phyloP scores from a whole-genome alignment of 2,329 filamentous ascomycete species.

The Sporothrix pallida region DNA sequence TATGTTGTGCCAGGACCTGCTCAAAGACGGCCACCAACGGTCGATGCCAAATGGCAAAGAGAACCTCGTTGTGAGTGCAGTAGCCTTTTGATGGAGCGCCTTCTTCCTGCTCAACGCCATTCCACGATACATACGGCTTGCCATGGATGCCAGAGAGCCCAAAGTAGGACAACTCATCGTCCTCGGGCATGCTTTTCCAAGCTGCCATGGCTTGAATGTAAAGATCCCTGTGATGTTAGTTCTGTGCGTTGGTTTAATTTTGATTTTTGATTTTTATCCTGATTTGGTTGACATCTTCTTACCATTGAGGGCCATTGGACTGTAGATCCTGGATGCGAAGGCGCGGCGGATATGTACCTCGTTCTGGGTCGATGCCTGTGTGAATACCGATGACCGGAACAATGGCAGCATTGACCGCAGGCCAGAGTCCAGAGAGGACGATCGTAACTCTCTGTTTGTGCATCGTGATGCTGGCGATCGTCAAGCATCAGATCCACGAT shows the following conservation, averaged over 20 bases:
- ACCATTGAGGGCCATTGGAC: conserved; percentile 48
- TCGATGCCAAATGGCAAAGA: conserved; percentile 59
- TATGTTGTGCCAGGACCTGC: conserved; percentile 55
- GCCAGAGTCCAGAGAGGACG: neutral
- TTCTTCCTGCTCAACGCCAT: conserved; percentile 41
- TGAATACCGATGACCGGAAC: conserved; percentile 45
- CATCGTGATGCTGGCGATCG: neutral
- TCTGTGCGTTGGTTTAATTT: neutral
- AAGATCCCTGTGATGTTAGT: conserved; percentile 47
- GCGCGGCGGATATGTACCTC: conserved; percentile 49
- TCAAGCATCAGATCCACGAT: too few relatives aligned
- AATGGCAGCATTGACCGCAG: neutral
- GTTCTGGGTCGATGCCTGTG: conserved; percentile 41
- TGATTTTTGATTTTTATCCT: conserved; percentile 37
- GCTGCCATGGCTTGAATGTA: conserved; percentile 51
- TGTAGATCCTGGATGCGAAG: conserved; percentile 53
- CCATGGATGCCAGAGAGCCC: conserved; percentile 50
- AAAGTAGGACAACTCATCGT: conserved; percentile 54
- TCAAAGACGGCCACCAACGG: conserved; percentile 57
- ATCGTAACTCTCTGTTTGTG: too few relatives aligned
- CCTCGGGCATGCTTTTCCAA: conserved; percentile 48
- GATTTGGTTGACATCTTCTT: neutral
- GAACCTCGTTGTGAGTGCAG: conserved; percentile 51
- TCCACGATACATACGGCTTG: conserved; percentile 40
- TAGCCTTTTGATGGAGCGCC: conserved; percentile 46